Evolutionary conservation across 192 early-diverging fungal genomes (phyloP), one percentile per base, ranked within the genome.

Genomic region (Pilaira anomala): DNA sequence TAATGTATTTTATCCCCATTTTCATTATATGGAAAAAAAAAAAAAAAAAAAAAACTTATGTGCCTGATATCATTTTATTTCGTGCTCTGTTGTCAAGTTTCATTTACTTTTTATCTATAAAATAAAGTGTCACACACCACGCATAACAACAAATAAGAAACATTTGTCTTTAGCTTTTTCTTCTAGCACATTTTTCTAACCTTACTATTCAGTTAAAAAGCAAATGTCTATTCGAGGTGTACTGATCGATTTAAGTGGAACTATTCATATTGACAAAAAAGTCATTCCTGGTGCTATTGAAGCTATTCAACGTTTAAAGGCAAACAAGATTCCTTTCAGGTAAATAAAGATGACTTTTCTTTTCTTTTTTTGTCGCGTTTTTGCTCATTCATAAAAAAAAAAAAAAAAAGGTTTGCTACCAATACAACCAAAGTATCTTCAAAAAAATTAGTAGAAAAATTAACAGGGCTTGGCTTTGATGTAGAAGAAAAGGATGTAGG

Each of bases 371-470:
- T 51, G 12, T 11, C 40, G 40, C 28, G 30, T 45, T 42, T 29
- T 4, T 42, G 1, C 7, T n/a, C 18, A 12, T 54, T 21, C 42
- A 5, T 18, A 33, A 22, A 62, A 14, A 30, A 19, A 33, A 7
- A 51, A 50, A 16, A 79, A 73, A 65, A 82, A 40, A 75, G 85
- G 2, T 94, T 94, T 71, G 87, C 90, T n/a, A 91, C 91, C 48
- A 96, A 96, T 73, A 94, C 93, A 1, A 94, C 94, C 16, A 92
- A 91, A 57, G 81, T 88, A 56, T 87, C 85, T 30, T 73, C 76
- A 33, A 66, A 69, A 26, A 51, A 51, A 14, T 72, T 95, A 1
- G 72, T 84, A n/a, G 52, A 59, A n/a, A 82, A 84, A 49, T 77
- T 96, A 12, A 53, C 60, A 14, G 48, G 48, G 11, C 72, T 95